Evolutionary conservation across 2,329 filamentous ascomycete genomes (phyloP).

Genomic region (Leptographium wingfieldii): DNA sequence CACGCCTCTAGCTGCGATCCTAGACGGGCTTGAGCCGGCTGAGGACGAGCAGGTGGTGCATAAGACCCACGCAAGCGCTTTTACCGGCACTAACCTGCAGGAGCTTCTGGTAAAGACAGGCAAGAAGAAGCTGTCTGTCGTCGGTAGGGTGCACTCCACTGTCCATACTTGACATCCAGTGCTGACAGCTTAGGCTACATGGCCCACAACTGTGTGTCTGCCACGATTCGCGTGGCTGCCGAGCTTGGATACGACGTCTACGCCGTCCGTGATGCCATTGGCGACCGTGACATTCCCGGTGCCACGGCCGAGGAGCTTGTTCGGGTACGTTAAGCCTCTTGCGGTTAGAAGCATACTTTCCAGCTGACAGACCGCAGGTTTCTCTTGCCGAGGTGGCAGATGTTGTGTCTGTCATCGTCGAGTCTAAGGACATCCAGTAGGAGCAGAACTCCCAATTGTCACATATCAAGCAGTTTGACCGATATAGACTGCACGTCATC

Average conservation of each 20-base stretch:
- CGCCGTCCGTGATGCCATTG: slow-evolving; percentile 48
- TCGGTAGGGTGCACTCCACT: neutral
- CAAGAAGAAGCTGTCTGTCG: slow-evolving; percentile 4
- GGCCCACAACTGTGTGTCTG: slow-evolving; percentile 16
- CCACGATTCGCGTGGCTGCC: slow-evolving; percentile 47
- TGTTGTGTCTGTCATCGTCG: slow-evolving; percentile 3
- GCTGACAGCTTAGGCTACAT: neutral
- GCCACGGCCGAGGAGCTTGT: slow-evolving; percentile 5
- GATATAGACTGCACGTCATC: neutral
- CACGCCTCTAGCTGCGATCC: slow-evolving; percentile 4
- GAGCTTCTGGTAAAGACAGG: slow-evolving; percentile 2
- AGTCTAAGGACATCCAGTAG: slow-evolving; percentile 3
- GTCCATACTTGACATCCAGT: neutral
- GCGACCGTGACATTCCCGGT: slow-evolving; percentile 51
- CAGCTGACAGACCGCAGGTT: neutral
- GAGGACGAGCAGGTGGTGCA: slow-evolving; percentile 5
- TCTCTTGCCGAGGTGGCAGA: slow-evolving; percentile 6
- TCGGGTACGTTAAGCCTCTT: neutral
- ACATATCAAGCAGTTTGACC: neutral
- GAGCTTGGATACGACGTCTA: slow-evolving; percentile 53
- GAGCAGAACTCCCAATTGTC: neutral
- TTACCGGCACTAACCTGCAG: neutral
- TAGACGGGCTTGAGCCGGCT: slow-evolving; percentile 1
- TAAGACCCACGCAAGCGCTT: slow-evolving; percentile 4
- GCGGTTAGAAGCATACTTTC: neutral